phyloP scores from a whole-genome alignment of 768 basidiomycete genomes.

The Pulveroboletus ravenelii region DNA sequence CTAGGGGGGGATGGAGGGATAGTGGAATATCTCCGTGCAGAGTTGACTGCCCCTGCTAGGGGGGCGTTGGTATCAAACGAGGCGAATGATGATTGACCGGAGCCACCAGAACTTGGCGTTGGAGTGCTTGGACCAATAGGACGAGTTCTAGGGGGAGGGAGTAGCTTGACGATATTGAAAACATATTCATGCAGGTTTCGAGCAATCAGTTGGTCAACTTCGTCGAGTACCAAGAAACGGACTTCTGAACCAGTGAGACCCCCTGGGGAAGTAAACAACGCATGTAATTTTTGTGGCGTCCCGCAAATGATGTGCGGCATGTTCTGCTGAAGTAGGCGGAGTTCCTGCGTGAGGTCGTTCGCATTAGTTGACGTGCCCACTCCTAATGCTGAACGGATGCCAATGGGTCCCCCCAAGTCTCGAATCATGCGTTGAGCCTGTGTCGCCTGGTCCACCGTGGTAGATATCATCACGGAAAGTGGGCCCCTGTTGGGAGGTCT shows the following conservation, averaged over 20 bases:
- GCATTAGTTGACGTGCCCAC: slow-evolving; percentile 69
- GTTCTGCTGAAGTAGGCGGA: slow-evolving; percentile 81
- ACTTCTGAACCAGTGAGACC: slow-evolving; percentile 81
- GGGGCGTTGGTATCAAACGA: slow-evolving; percentile 42
- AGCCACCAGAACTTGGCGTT: slow-evolving; percentile 28
- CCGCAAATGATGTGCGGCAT: slow-evolving; percentile 96
- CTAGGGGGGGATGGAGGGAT: slow-evolving; percentile 46
- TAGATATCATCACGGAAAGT: slow-evolving; percentile 90
- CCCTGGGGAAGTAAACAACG: slow-evolving; percentile 77
- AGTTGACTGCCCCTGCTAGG: slow-evolving; percentile 31
- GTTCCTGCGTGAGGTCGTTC: slow-evolving; percentile 64
- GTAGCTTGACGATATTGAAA: slow-evolving; percentile 84
- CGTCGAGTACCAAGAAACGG: slow-evolving; percentile 91
- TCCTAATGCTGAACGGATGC: slow-evolving; percentile 84
- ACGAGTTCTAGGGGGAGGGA: slow-evolving; percentile 83
- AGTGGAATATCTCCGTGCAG: slow-evolving; percentile 57
- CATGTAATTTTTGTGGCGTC: slow-evolving; percentile 93
- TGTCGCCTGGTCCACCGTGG: slow-evolving; percentile 97
- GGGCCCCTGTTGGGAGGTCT: slow-evolving; percentile 65
- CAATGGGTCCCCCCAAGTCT: slow-evolving; percentile 89
- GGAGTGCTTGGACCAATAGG: slow-evolving; percentile 37
- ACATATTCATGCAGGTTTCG: slow-evolving; percentile 95
- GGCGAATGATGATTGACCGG: slow-evolving; percentile 41
- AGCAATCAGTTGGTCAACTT: slow-evolving; percentile 97
- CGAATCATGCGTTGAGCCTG: slow-evolving; percentile 95